Conservation (phyloP, 192 early-diverging fungal species). For the Backusella parvicylindrica region DNA sequence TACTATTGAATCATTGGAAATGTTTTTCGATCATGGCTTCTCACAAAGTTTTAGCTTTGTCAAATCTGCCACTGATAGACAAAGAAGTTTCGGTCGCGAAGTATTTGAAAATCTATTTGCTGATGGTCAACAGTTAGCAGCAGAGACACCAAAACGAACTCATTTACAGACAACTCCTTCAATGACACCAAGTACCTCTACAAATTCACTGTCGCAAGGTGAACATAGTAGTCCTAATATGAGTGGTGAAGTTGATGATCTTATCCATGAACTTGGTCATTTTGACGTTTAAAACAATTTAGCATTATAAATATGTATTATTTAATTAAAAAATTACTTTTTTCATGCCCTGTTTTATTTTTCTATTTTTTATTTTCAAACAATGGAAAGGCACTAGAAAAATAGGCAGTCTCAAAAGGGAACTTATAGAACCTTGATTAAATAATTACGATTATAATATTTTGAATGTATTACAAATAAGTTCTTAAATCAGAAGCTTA, state of each 20-base stretch:
- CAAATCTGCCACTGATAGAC: constrained; percentile 50
- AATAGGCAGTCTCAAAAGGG: too few species aligned
- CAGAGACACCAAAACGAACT: neutral
- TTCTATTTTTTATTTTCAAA: too few species aligned
- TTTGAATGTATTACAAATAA: too few species aligned
- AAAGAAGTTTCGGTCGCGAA: constrained; percentile 49
- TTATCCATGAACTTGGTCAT: constrained; percentile 21
- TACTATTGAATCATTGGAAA: constrained; percentile 80
- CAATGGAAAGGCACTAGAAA: too few species aligned
- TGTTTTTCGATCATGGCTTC: constrained; percentile 77
- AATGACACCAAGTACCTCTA: neutral
- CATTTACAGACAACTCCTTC: neutral
- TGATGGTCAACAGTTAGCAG: constrained; percentile 49
- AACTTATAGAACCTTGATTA: too few species aligned
- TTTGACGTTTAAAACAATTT: constrained; percentile 15
- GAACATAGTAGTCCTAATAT: constrained; percentile 38
- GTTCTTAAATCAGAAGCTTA: too few species aligned
- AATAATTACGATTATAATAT: too few species aligned
- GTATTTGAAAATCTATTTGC: constrained; percentile 55
- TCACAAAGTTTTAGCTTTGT: constrained; percentile 54
- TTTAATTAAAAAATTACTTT: neutral
- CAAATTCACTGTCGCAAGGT: neutral
- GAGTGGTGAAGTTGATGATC: constrained; percentile 40
- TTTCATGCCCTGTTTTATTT: neutral
- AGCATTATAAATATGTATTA: neutral